phyloP scores from a whole-genome alignment of 2,329 filamentous ascomycete genomes.

The Seiridium unicorne region DNA sequence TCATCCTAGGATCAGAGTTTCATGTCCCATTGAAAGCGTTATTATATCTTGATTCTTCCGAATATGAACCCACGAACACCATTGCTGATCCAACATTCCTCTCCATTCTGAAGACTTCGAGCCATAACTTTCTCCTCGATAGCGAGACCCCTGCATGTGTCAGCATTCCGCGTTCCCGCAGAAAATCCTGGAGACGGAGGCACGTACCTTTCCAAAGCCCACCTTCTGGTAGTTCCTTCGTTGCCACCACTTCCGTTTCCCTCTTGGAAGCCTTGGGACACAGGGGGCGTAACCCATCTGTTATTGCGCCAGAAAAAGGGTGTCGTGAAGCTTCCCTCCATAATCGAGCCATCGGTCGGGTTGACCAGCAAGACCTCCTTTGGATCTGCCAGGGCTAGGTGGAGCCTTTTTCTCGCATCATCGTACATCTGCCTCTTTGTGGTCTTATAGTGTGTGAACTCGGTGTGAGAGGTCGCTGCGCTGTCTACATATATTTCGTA shows the following conservation, averaged over 20 bases:
- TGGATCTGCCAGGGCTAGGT: conserved; percentile 47
- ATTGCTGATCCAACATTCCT: conserved; percentile 87
- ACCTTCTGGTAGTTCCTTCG: conserved; percentile 76
- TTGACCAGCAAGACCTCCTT: conserved; percentile 79
- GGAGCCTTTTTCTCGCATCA: conserved; percentile 60
- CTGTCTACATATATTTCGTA: conserved; percentile 46
- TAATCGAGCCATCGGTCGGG: conserved; percentile 57
- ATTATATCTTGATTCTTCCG: conserved; percentile 26
- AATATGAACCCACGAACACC: conserved; percentile 76
- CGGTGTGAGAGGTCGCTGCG: conserved; percentile 41
- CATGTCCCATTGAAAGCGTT: neutral
- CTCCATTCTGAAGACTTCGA: conserved; percentile 64
- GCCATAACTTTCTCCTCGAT: conserved; percentile 62
- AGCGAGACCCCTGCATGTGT: conserved; percentile 50
- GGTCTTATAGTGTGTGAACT: conserved; percentile 86
- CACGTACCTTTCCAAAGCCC: conserved; percentile 69
- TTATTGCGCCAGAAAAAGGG: conserved; percentile 75
- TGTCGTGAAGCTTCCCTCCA: conserved; percentile 83
- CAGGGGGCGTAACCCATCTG: conserved; percentile 77
- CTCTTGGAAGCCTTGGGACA: conserved; percentile 39
- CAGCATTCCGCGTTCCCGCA: conserved; percentile 10
- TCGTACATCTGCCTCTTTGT: conserved; percentile 73
- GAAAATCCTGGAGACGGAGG: neutral
- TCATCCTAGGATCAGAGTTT: neutral
- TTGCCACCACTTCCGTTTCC: conserved; percentile 68